Evolutionary conservation across 768 basidiomycete species (phyloP).

Genomic region (Tricholoma terreum): DNA sequence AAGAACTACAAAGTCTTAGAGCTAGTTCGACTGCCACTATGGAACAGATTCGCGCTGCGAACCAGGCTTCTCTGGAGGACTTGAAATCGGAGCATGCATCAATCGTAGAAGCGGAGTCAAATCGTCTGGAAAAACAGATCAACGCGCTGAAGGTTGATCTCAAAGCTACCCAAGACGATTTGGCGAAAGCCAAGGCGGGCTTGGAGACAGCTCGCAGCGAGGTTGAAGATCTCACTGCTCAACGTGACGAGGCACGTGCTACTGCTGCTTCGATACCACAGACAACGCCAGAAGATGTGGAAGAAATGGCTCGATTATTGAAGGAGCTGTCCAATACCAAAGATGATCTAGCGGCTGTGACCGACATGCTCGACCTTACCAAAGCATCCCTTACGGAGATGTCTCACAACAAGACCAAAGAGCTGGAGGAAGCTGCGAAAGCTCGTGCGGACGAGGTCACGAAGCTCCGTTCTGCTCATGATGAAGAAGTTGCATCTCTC

Average conservation of each 20-base stretch:
- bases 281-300: conserved; percentile 45
- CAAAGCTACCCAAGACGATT: conserved; percentile 82
- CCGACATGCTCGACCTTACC: conserved; percentile 64
- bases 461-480: conserved; percentile 55
- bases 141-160: conserved; percentile 64
- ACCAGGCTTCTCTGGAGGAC: conserved; percentile 56
- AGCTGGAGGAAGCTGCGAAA: conserved; percentile 74
- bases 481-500: conserved; percentile 56
- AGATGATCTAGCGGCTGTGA: conserved; percentile 64
- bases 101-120: conserved; percentile 54
- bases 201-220: conserved; percentile 53
- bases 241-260: conserved; percentile 62
- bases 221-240: conserved; percentile 51
- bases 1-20: conserved; percentile 71
- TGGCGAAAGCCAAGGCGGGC: conserved; percentile 67
- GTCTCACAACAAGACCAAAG: conserved; percentile 63
- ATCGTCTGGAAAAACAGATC: conserved; percentile 60
- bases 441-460: conserved; percentile 68
- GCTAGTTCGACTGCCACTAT: conserved; percentile 61
- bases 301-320: conserved; percentile 52
- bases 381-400: conserved; percentile 70
- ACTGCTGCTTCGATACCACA: conserved; percentile 38
- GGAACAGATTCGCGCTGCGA: conserved; percentile 63
- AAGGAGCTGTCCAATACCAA: conserved; percentile 61
- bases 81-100: conserved; percentile 64